phyloP scores from a whole-genome alignment of 345 rosid species.

The Litchi chinensis region DNA sequence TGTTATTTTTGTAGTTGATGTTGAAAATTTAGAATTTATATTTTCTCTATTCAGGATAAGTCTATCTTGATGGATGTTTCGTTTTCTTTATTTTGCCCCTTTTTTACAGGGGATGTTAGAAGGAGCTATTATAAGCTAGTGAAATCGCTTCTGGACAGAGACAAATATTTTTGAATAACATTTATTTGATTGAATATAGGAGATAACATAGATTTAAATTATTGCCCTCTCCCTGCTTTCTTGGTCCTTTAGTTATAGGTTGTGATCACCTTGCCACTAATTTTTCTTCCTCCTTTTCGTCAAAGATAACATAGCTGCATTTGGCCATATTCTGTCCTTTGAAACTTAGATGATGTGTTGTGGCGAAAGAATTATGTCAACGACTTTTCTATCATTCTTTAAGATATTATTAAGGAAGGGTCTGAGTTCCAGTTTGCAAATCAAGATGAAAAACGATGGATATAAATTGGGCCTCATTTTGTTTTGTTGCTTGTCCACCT shows the following conservation, averaged over 20 bases:
- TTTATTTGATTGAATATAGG: not conserved
- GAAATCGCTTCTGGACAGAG: not conserved
- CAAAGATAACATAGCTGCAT: not conserved
- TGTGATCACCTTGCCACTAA: not conserved
- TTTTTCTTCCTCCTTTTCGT: not conserved
- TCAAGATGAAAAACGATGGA: not conserved
- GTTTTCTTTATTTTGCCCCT: not conserved
- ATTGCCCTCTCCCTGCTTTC: not conserved
- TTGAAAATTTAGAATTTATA: not conserved
- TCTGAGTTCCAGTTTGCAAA: not conserved
- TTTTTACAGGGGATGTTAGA: not conserved
- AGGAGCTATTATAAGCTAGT: not conserved
- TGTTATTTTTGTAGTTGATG: not conserved
- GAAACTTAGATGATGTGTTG: not conserved
- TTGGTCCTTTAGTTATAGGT: not conserved
- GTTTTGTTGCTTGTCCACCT: not conserved
- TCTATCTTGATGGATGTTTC: not conserved
- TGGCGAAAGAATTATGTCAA: not conserved
- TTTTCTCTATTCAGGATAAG: not conserved
- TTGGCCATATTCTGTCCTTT: not conserved
- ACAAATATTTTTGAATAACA: not conserved
- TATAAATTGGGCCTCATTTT: not conserved
- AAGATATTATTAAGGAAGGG: not conserved
- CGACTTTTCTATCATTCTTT: not conserved
- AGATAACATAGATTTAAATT: not conserved